Percentiles rank a stretch among this genome's conserved stretches.
phyloP scores from a whole-genome alignment of 2,329 filamentous ascomycete genomes.

The Alternaria viburni region DNA sequence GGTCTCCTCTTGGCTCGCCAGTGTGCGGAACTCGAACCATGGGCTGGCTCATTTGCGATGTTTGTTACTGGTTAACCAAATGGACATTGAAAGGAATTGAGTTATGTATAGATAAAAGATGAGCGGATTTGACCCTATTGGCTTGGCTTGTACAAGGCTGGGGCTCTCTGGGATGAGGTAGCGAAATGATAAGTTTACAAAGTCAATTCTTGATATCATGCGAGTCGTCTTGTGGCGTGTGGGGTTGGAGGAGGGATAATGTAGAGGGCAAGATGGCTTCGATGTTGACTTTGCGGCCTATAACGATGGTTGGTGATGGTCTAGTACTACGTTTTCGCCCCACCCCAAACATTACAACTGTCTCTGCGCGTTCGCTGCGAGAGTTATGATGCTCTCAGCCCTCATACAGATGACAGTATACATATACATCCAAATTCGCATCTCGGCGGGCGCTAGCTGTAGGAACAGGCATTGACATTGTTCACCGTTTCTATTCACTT shows the following conservation, averaged over 20 bases:
- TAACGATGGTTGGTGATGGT: not conserved
- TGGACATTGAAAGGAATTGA: not conserved
- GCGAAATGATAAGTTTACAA: conserved; percentile 13
- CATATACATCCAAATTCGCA: not conserved
- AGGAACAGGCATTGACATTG: not conserved
- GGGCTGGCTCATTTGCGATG: conserved; percentile 20
- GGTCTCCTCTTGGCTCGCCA: conserved; percentile 4
- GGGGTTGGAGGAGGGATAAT: not conserved
- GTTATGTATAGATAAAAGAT: conserved; percentile 18
- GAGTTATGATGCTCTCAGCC: not conserved
- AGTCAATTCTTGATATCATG: not conserved
- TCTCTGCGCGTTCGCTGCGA: not conserved
- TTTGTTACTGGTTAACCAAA: conserved; percentile 5
- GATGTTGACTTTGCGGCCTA: not conserved
- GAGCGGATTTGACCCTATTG: not conserved
- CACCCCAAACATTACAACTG: not conserved
- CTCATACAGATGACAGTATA: not conserved
- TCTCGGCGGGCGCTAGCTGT: not conserved
- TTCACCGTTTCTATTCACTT: not conserved
- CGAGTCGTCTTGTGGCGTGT: not conserved
- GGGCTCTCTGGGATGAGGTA: conserved; percentile 5
- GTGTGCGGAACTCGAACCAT: conserved; percentile 6
- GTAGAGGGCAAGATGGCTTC: not conserved
- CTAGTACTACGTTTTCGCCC: not conserved
- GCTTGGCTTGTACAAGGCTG: not conserved